phyloP scores from a whole-genome alignment of 345 rosid species.

The Turnera subulata region DNA sequence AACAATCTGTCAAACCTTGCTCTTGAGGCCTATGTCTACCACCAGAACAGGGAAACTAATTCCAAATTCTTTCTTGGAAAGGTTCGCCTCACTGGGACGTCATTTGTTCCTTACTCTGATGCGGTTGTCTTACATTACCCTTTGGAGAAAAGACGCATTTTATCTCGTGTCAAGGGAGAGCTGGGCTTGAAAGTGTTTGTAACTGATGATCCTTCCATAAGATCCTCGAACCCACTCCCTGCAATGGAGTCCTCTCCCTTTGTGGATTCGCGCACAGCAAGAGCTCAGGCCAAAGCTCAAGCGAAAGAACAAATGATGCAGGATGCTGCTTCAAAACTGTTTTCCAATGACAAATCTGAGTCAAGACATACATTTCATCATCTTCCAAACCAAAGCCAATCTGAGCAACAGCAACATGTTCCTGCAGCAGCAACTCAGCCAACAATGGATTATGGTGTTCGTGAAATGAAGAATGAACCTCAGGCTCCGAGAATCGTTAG shows the following conservation, averaged over 20 bases:
- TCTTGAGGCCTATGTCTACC: slow-evolving; percentile 65
- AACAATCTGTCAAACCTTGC: slow-evolving; percentile 41
- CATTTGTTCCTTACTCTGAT: slow-evolving; percentile 69
- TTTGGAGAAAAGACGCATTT: slow-evolving; percentile 53
- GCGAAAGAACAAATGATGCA: slow-evolving; percentile 19
- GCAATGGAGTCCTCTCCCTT: slow-evolving; percentile 40
- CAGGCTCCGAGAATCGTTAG: slow-evolving; percentile 34
- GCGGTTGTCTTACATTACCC: slow-evolving; percentile 76
- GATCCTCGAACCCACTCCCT: slow-evolving; percentile 42
- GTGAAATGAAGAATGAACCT: slow-evolving; percentile 50
- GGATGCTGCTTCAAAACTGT: slow-evolving; percentile 7
- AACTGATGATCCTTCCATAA: slow-evolving; percentile 56
- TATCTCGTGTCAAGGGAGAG: slow-evolving; percentile 69
- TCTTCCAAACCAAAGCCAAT: slow-evolving; percentile 35
- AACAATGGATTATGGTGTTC: slow-evolving; percentile 30
- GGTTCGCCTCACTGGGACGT: slow-evolving; percentile 66
- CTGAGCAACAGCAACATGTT: slow-evolving; percentile 24
- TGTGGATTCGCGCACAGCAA: slow-evolving; percentile 26
- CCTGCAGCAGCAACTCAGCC: slow-evolving; percentile 22
- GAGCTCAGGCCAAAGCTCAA: slow-evolving; percentile 25
- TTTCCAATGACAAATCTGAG: slow-evolving; percentile 26
- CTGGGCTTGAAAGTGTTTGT: slow-evolving; percentile 70
- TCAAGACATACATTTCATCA: slow-evolving; percentile 39
- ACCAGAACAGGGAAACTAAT: slow-evolving; percentile 33
- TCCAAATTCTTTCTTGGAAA: slow-evolving; percentile 59